Evolutionary conservation across 169 alveolate species (phyloP).

Genomic region (Cryptosporidium parvum): DNA sequence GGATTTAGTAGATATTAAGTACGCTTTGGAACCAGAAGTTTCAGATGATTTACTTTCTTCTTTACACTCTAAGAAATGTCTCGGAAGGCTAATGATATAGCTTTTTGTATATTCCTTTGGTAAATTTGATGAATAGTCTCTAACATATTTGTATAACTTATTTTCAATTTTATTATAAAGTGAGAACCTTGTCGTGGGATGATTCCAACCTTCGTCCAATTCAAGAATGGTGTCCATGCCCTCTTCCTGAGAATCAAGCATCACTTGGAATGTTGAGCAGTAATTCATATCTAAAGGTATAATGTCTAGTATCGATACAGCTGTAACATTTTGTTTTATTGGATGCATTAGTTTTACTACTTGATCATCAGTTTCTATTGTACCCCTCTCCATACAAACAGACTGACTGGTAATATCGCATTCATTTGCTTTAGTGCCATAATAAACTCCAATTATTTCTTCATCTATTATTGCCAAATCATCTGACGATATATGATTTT

Average conservation of each 20-base stretch:
- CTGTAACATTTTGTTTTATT: constrained; percentile 28
- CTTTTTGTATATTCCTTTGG: constrained; percentile 31
- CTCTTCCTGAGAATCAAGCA: constrained; percentile 33
- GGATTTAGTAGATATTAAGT: constrained; percentile 45
- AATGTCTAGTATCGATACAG: constrained; percentile 26
- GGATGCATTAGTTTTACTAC: constrained; percentile 42
- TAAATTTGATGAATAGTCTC: constrained; percentile 34
- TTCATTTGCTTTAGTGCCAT: neutral
- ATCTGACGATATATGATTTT: constrained; percentile 12
- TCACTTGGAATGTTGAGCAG: constrained; percentile 40
- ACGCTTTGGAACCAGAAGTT: neutral
- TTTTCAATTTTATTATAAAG: constrained; percentile 23
- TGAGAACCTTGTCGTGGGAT: constrained; percentile 55
- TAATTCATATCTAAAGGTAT: constrained; percentile 26
- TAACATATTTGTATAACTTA: constrained; percentile 10
- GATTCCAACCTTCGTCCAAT: constrained; percentile 50
- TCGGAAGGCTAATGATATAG: constrained; percentile 49
- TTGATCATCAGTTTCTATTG: neutral
- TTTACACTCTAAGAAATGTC: neutral
- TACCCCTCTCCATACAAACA: neutral
- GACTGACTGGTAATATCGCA: neutral
- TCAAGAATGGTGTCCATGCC: constrained; percentile 19
- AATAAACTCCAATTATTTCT: constrained; percentile 6
- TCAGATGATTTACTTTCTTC: neutral
- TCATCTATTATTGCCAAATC: constrained; percentile 46